A percentile compares a stretch with the other conserved stretches of the same genome.
Conservation (phyloP, 2,329 filamentous ascomycete genomes). For the Exophiala sp. region DNA sequence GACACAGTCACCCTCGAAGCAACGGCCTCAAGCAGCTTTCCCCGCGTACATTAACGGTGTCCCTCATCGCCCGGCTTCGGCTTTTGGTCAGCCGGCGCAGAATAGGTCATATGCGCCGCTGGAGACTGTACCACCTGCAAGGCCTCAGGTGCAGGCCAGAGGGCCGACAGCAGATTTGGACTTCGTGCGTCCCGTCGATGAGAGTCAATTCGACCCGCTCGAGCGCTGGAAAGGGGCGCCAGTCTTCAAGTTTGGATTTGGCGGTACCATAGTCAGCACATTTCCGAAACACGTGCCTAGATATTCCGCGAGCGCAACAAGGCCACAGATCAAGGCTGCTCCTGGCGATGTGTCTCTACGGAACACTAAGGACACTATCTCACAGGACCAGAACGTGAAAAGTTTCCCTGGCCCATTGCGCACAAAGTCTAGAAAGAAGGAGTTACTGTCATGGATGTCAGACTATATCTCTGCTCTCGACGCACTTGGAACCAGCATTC, state of each 20-base stretch:
- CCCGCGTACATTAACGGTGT: constrained; percentile 44
- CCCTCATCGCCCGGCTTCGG: constrained; percentile 52
- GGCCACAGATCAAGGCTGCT: constrained; percentile 75
- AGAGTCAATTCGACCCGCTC: constrained; percentile 65
- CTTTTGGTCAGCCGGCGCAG: constrained; percentile 45
- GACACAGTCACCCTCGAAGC: constrained; percentile 59
- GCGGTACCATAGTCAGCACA: constrained; percentile 74
- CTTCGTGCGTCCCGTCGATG: constrained; percentile 56
- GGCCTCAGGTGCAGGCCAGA: constrained; percentile 34
- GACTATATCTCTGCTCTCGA: constrained; percentile 73
- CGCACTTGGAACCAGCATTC: constrained; percentile 36
- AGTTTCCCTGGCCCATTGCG: constrained; percentile 89
- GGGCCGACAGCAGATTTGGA: constrained; percentile 50
- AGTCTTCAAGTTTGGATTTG: constrained; percentile 82
- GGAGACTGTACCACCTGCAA: constrained; percentile 31
- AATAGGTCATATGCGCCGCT: constrained; percentile 5
- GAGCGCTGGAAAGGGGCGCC: constrained; percentile 89
- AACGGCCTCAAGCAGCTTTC: constrained; percentile 47
- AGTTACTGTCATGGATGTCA: constrained; percentile 75
- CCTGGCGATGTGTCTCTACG: constrained; percentile 79
- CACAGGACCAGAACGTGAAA: constrained; percentile 66
- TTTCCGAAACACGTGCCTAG: constrained; percentile 88
- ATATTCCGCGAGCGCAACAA: constrained; percentile 69
- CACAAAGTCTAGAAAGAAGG: constrained; percentile 93
- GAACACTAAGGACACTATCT: constrained; percentile 69